These are phyloP conservation scores for Ogataea pini DNA, from an alignment of 805 yeast species.

Conservation along the genomic window DNA sequence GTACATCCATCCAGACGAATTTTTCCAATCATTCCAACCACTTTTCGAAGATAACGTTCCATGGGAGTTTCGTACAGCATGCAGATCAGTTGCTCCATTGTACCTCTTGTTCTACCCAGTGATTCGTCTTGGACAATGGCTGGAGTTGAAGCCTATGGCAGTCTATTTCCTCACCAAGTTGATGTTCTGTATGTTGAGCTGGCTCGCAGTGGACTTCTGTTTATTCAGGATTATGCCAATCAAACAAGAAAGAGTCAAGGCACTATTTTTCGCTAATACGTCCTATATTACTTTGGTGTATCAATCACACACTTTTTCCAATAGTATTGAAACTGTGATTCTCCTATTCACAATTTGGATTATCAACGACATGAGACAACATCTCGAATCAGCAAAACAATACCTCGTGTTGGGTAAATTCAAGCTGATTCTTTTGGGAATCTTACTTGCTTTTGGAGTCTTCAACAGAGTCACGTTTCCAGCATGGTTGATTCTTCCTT, in stretches of 20 bases:
- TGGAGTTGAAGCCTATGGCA: slow-evolving; percentile 45
- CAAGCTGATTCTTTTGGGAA: slow-evolving; percentile 43
- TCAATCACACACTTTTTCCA: slow-evolving; percentile 90
- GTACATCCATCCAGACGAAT: slow-evolving; percentile 97
- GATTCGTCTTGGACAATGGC: slow-evolving; percentile 38
- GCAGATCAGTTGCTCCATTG: slow-evolving; percentile 72
- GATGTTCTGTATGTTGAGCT: slow-evolving; percentile 37
- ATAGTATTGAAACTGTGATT: slow-evolving; percentile 70
- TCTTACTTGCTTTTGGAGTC: slow-evolving; percentile 60
- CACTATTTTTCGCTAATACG: slow-evolving; percentile 50
- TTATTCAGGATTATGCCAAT: slow-evolving; percentile 34
- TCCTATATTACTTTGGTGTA: slow-evolving; percentile 73
- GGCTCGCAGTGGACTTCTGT: slow-evolving; percentile 36
- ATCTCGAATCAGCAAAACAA: slow-evolving; percentile 13
- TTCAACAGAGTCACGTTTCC: slow-evolving; percentile 87
- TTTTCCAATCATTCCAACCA: slow-evolving; percentile 86
- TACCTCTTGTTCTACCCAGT: slow-evolving; percentile 72
- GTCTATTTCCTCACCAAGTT: slow-evolving; percentile 57
- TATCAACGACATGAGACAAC: slow-evolving; percentile 38
- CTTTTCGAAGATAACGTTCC: slow-evolving; percentile 58
- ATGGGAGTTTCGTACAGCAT: slow-evolving; percentile 75
- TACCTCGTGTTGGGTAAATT: slow-evolving; percentile 1
- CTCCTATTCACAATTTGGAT: slow-evolving; percentile 52
- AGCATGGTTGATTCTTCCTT: slow-evolving; percentile 71
- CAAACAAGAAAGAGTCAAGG: slow-evolving; percentile 39